Evolutionary conservation across 1,284 basidiomycete species (phyloP), one percentile per base, ranked within the genome.

Genomic region (Moniliella sp.): DNA sequence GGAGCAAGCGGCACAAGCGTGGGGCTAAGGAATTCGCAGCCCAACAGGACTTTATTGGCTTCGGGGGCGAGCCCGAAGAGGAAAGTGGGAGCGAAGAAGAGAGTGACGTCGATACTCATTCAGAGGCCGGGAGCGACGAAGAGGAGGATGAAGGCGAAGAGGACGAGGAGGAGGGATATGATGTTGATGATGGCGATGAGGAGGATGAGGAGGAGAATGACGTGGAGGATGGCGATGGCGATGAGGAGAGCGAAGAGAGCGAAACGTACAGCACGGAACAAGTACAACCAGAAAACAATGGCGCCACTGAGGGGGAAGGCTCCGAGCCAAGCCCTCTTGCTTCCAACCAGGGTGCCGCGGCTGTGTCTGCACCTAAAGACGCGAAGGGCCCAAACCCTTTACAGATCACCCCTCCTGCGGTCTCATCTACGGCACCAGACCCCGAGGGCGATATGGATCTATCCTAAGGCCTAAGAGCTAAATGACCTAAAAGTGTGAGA

Each of bases 41-140:
- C 25, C 49, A 57, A 37, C 35, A 38, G 27, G 51, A 57, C 34
- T 57, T 44, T 27, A 54, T 57, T 16, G 46, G 42, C 7, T 50
- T 57, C 19, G 45, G 41, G 17, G 50, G 45, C 28, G 13, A 15
- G 9, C 25, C n/a, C 15, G 17, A 21, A 4, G 35, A 36, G 1
- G 35, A 36, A 3, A 19, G 14, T 12, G 17, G 12, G 9, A 38
- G 37, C 2, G 42, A 42, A 2, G 40, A 38, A 0, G 36, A 33
- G 1, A 37, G 32, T 13, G 40, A 39, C 2, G 38, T 40, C 1
- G 39, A 31, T 8, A 37, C 30, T 1, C 34, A 38, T 5, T 37
- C 19, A 4, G 32, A 31, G 1, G 23, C 31, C 12, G 28, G 14
- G 13, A 13, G 14, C 12, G 17, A 28, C 7, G 36, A 25, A 10